Conservation (phyloP, 2,329 filamentous ascomycete genomes). For the Colletotrichum incanum region DNA sequence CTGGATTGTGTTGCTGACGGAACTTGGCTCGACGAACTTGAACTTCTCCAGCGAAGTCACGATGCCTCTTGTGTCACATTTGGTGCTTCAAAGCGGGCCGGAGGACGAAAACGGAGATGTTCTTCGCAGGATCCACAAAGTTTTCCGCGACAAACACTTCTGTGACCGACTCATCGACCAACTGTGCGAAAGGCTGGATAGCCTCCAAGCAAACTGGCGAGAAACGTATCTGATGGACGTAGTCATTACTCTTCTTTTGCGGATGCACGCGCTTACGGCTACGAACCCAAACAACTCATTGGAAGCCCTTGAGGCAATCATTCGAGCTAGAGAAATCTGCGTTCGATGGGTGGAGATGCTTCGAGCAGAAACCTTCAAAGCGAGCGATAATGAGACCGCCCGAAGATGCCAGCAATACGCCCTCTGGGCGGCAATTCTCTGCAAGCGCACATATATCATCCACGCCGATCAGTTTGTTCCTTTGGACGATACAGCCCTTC, state of each 20-base stretch:
- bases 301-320: constrained; percentile 54
- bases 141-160: constrained; percentile 67
- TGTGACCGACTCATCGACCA: constrained; percentile 64
- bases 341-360: constrained; percentile 66
- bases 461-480: constrained; percentile 16
- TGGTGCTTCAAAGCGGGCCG: constrained; percentile 72
- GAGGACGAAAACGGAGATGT: constrained; percentile 44
- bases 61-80: constrained; percentile 63
- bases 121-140: constrained; percentile 63
- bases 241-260: constrained; percentile 66
- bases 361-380: constrained; percentile 59
- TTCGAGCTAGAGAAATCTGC: constrained; percentile 59
- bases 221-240: constrained; percentile 73
- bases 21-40: constrained; percentile 68
- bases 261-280: constrained; percentile 50
- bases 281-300: constrained; percentile 24
- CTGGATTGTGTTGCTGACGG: constrained; percentile 65
- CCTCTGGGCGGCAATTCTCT: constrained; percentile 71
- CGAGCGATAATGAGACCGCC: constrained; percentile 55
- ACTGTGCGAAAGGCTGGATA: constrained; percentile 58
- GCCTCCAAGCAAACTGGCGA: constrained; percentile 70
- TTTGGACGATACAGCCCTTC: constrained; percentile 39
- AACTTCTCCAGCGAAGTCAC: constrained; percentile 73
- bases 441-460: constrained; percentile 57
- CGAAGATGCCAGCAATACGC: constrained; percentile 60